These are phyloP conservation scores for Pogostemon cablin DNA, from an alignment of 257 asterid species.

Conservation along the genomic window DNA sequence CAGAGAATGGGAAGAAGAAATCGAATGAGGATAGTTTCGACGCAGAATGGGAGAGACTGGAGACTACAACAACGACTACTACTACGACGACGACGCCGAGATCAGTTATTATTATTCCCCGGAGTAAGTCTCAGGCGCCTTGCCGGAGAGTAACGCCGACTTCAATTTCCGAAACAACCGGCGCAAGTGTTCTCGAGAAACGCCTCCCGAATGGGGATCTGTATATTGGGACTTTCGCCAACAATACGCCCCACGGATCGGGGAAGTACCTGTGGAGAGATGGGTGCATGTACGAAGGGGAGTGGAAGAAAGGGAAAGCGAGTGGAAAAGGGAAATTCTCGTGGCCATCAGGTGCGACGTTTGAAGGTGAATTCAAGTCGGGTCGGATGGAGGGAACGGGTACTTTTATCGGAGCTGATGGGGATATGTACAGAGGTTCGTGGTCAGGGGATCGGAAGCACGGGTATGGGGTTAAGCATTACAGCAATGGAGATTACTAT, in stretches of 20 bases:
- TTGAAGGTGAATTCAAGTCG: constrained; percentile 82
- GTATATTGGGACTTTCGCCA: constrained; percentile 78
- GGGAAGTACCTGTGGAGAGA: constrained; percentile 94
- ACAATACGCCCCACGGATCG: constrained; percentile 84
- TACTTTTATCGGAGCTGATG: constrained; percentile 77
- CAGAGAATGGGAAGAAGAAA: constrained; percentile 32
- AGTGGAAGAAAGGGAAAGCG: constrained; percentile 94
- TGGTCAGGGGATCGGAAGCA: constrained; percentile 87
- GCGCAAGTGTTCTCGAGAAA: constrained; percentile 50
- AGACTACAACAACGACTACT: constrained; percentile 34
- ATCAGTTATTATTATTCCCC: constrained; percentile 73
- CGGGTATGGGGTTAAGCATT: constrained; percentile 82
- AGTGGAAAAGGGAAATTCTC: constrained; percentile 86
- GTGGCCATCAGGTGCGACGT: constrained; percentile 97
- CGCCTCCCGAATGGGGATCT: constrained; percentile 93
- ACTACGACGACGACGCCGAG: constrained; percentile 59
- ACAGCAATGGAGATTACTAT: constrained; percentile 81
- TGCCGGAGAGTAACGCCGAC: constrained; percentile 78
- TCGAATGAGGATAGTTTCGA: constrained; percentile 34
- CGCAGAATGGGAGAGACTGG: constrained; percentile 36
- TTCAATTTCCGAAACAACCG: constrained; percentile 33
- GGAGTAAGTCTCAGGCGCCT: constrained; percentile 74
- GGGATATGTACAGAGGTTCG: constrained; percentile 73
- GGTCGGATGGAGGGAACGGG: constrained; percentile 97
- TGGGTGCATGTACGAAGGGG: constrained; percentile 97